Percentiles rank a stretch among this genome's conserved stretches.
Conservation (phyloP, 176 grass and related monocot genomes). For the Lolium rigidum region DNA sequence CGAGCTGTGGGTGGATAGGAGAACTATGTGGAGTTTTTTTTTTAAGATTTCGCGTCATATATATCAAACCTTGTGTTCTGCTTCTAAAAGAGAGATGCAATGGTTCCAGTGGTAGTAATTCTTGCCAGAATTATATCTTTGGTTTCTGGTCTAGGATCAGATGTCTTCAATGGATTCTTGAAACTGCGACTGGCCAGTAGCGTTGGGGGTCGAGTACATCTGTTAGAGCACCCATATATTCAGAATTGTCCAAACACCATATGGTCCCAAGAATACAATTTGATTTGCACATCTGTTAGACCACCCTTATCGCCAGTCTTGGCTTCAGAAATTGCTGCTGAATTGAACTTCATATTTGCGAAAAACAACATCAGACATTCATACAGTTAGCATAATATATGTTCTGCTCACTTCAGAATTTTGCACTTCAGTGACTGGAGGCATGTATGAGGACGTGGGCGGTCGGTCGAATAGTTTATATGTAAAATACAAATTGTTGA, state of each 20-base stretch:
- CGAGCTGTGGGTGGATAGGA: neutral
- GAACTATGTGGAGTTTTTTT: neutral
- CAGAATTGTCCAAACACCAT: neutral
- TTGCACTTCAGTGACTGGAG: neutral
- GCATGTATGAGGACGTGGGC: neutral
- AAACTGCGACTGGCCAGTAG: neutral
- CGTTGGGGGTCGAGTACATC: neutral
- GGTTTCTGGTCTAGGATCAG: neutral
- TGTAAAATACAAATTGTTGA: neutral
- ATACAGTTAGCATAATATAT: neutral
- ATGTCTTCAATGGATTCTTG: neutral
- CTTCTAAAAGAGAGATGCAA: neutral
- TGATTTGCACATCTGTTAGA: neutral
- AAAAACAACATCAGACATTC: neutral
- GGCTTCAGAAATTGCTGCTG: neutral
- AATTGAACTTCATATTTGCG: neutral
- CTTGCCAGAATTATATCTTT: neutral
- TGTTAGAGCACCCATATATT: neutral
- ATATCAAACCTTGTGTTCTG: neutral
- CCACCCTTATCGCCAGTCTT: neutral
- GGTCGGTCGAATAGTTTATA: neutral
- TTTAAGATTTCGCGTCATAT: neutral
- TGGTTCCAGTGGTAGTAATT: neutral
- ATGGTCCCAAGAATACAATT: neutral
- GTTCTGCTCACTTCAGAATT: neutral